Base-by-base conservation (phyloP, 371 early-diverging fungal species). In the Syncephalastrum racemosum region DNA sequence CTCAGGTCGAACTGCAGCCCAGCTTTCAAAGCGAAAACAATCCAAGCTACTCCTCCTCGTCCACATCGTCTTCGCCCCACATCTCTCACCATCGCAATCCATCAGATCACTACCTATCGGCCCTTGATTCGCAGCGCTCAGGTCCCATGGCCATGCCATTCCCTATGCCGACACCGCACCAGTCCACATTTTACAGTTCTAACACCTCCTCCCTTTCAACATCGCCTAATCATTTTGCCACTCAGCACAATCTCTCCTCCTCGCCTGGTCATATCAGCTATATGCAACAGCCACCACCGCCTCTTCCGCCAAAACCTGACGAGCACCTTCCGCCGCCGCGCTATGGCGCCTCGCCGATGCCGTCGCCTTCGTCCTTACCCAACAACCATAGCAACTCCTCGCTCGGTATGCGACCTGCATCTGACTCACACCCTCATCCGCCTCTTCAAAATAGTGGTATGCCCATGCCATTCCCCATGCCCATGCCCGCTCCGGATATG, bases 141-240 rank as follows among this genome's bases (percentile, higher is more conserved):
- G n/a, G 14, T 4, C 51, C 40, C 24, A 40, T 51, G 40, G 18
- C 51, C 14, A 51, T 51, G 51, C 51, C 51, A 7, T 18, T 51
- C 39, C 40, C 40, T 23, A 51, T 51, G 51, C 51, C 51, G 0
- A 12, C 19, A 4, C 24, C 50, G 50, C 50, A 50, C 27, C 50
- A 24, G 31, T 6, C 25, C 36, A 10, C 36, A 8, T 31, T 31
- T 12, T 31, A 31, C 36, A 31, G 36, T 12, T 31, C 36, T 12
- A 31, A 31, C 10, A 8, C 36, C 36, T 31, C 36, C 36, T 31
- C 36, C 36, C 36, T 31, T 31, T 31, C 36, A 2, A 31, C 36
- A 12, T 31, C 36, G 36, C 36, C 36, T 31, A 31, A 31, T 31
- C 36, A 31, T 31, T 31, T 31, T 31, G 36, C 36, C 36, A 31